Evolutionary conservation across 1,139 yeast genomes (phyloP).

Genomic region (Debaryomyces coudertii): DNA sequence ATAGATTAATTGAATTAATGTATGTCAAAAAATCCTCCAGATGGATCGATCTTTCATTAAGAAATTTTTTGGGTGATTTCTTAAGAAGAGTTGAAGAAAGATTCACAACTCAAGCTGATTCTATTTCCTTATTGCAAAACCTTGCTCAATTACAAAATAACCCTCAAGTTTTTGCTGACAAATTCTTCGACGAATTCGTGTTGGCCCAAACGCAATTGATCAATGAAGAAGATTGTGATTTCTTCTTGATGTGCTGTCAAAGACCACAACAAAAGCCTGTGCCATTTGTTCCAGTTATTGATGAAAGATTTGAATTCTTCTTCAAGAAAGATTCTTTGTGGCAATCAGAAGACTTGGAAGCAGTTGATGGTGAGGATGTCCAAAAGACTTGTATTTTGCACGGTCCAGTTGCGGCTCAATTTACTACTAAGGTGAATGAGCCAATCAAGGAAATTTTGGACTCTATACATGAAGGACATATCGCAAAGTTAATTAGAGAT

Average conservation of each 20-base stretch:
- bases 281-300: slow-evolving; percentile 94
- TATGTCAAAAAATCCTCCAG: slow-evolving; percentile 76
- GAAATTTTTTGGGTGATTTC: slow-evolving; percentile 85
- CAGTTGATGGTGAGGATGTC: slow-evolving; percentile 94
- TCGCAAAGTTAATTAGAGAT: slow-evolving; percentile 66
- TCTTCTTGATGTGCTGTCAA: slow-evolving; percentile 81
- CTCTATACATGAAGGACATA: slow-evolving; percentile 87
- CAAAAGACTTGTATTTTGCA: slow-evolving; percentile 97
- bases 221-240: slow-evolving; percentile 94
- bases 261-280: slow-evolving; percentile 94
- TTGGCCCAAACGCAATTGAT: slow-evolving; percentile 78
- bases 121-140: slow-evolving; percentile 72
- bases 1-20: slow-evolving; percentile 86
- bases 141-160: slow-evolving; percentile 61
- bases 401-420: slow-evolving; percentile 98
- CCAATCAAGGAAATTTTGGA: slow-evolving; percentile 92
- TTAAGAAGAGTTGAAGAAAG: slow-evolving; percentile 97
- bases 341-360: slow-evolving; percentile 97
- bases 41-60: slow-evolving; percentile 87
- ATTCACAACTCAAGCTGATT: slow-evolving; percentile 61
- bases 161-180: slow-evolving; percentile 64
- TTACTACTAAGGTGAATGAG: slow-evolving; percentile 82
- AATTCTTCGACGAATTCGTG: slow-evolving; percentile 69
- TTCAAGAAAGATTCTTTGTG: slow-evolving; percentile 98
- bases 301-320: slow-evolving; percentile 91